These are phyloP conservation scores for Fusarium austroafricanum DNA, from an alignment of 2,329 filamentous ascomycete genomes.

Conservation along the genomic window DNA sequence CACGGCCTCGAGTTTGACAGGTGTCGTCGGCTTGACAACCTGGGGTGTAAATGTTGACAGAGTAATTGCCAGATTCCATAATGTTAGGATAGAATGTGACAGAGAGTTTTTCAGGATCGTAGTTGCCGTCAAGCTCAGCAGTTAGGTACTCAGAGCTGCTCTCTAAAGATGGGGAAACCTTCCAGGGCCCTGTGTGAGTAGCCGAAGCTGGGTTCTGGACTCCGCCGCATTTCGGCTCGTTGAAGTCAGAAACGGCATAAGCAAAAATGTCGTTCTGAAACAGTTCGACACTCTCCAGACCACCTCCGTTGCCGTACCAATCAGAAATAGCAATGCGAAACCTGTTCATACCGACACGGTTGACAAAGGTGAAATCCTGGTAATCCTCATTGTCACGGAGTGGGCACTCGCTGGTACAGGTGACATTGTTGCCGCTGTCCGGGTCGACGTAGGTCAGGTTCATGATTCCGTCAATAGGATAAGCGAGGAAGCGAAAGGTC, in stretches of 20 bases:
- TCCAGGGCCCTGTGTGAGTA: constrained; percentile 80
- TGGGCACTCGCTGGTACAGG: constrained; percentile 87
- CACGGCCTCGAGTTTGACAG: constrained; percentile 80
- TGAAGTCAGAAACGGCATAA: constrained; percentile 88
- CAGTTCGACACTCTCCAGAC: constrained; percentile 86
- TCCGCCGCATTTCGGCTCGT: constrained; percentile 84
- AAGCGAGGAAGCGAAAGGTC: constrained; percentile 85
- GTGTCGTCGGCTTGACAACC: constrained; percentile 85
- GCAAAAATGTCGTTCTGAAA: constrained; percentile 87
- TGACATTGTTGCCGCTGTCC: constrained; percentile 71
- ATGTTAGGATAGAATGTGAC: constrained; percentile 88
- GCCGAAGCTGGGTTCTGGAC: constrained; percentile 72
- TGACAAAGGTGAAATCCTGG: constrained; percentile 94
- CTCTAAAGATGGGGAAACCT: constrained; percentile 70
- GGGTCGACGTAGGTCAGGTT: constrained; percentile 93
- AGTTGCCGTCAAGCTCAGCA: constrained; percentile 68
- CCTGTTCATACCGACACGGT: constrained; percentile 84
- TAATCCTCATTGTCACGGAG: constrained; percentile 77
- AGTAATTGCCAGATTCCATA: constrained; percentile 89
- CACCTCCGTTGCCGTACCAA: constrained; percentile 88
- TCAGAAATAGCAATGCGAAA: constrained; percentile 88
- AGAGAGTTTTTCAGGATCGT: constrained; percentile 69
- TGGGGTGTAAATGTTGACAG: constrained; percentile 90
- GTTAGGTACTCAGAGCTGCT: constrained; percentile 84
- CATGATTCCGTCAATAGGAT: constrained; percentile 92